Conservation (phyloP, 148 eudicot species). For the Selenicereus undatus region DNA sequence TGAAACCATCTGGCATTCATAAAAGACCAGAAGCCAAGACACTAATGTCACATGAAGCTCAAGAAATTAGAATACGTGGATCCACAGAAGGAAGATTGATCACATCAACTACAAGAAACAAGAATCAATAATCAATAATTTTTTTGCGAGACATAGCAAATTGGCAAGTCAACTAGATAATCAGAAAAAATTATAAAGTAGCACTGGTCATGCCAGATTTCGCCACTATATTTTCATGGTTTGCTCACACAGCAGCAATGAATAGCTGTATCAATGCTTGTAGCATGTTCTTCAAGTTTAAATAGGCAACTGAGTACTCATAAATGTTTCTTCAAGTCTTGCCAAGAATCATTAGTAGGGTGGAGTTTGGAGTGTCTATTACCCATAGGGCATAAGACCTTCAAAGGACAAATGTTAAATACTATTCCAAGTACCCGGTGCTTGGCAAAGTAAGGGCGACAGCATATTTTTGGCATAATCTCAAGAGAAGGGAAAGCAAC, state of each 20-base stretch:
- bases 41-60: not conserved
- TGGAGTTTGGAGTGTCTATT: not conserved
- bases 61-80: not conserved
- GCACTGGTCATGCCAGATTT: not conserved
- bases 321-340: not conserved
- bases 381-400: not conserved
- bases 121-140: not conserved
- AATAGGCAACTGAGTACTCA: not conserved
- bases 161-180: not conserved
- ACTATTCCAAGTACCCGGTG: not conserved
- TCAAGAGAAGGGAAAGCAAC: not conserved
- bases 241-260: not conserved
- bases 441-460: not conserved
- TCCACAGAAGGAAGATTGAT: not conserved
- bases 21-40: not conserved
- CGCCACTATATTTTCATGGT: not conserved
- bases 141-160: not conserved
- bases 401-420: not conserved
- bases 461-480: not conserved
- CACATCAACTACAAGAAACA: not conserved
- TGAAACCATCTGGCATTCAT: not conserved
- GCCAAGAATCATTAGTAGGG: not conserved
- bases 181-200: too few relatives aligned
- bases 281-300: not conserved
- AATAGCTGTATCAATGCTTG: not conserved